These are phyloP conservation scores for Ilyonectria destructans DNA, from an alignment of 2,329 filamentous ascomycete species.

Conservation along the genomic window DNA sequence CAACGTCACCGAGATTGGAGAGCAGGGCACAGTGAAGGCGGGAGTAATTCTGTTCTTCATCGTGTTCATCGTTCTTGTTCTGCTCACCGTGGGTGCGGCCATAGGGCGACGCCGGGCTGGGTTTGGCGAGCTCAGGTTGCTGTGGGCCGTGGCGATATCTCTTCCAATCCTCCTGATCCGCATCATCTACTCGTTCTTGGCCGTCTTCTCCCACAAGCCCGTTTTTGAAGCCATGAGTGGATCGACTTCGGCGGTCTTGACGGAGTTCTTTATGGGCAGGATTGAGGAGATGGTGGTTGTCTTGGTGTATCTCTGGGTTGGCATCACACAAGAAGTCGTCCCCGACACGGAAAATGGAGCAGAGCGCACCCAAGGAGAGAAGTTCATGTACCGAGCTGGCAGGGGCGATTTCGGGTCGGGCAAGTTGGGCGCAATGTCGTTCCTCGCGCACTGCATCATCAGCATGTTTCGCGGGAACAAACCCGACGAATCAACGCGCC, in stretches of 20 bases:
- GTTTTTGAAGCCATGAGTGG: background rate
- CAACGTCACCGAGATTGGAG: background rate
- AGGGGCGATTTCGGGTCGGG: slow-evolving; percentile 25
- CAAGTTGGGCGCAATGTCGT: slow-evolving; percentile 13
- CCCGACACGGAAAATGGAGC: background rate
- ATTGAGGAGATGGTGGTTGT: slow-evolving; percentile 18
- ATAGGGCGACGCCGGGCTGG: background rate
- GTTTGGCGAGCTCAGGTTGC: slow-evolving; percentile 1
- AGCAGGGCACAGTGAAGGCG: slow-evolving; percentile 10
- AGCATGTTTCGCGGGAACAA: slow-evolving; percentile 7
- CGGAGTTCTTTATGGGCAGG: slow-evolving; percentile 18
- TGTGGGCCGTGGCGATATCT: slow-evolving; percentile 3
- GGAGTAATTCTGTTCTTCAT: slow-evolving; percentile 10
- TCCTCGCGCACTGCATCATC: slow-evolving; percentile 4
- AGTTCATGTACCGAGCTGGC: background rate
- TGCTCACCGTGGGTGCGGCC: slow-evolving; percentile 4
- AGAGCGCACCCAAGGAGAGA: background rate
- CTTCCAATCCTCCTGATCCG: slow-evolving; percentile 19
- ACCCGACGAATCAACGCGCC: background rate
- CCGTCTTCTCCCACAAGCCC: background rate
- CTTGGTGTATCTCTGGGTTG: slow-evolving; percentile 12
- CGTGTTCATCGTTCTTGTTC: slow-evolving; percentile 1
- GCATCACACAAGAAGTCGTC: slow-evolving; percentile 10
- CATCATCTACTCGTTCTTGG: slow-evolving; percentile 10
- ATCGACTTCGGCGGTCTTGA: background rate